phyloP scores from a whole-genome alignment of 2,329 filamentous ascomycete genomes.

The Cytospora leucostoma region DNA sequence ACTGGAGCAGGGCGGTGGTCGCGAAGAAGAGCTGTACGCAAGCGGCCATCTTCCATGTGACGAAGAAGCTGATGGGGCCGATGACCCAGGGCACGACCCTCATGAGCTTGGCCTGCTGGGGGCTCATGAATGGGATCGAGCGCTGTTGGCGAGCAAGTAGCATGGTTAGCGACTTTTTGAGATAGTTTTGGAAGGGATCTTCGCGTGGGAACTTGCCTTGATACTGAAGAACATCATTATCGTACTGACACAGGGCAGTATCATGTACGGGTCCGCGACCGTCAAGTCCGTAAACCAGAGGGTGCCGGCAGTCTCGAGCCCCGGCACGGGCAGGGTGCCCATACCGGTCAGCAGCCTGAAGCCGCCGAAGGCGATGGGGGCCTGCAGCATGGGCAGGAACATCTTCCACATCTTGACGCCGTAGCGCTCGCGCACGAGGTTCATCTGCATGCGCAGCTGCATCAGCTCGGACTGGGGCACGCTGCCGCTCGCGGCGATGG shows the following conservation, averaged over 20 bases:
- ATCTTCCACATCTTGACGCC: conserved; percentile 56
- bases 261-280: conserved; percentile 71
- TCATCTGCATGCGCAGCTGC: conserved; percentile 50
- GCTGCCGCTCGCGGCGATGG: conserved; percentile 36
- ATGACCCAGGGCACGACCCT: conserved; percentile 40
- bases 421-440: conserved; percentile 51
- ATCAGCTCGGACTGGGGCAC: conserved; percentile 51
- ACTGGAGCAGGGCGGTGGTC: conserved; percentile 41
- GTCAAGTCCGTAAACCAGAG: conserved; percentile 82
- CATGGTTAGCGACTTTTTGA: conserved; percentile 7
- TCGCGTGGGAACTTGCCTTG: conserved; percentile 48
- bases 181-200: fast-evolving
- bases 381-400: conserved; percentile 56
- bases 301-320: conserved; percentile 67
- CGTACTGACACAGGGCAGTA: conserved; percentile 68
- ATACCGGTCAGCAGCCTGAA: conserved; percentile 78
- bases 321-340: conserved; percentile 77
- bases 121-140: conserved; percentile 37
- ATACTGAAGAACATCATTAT: conserved; percentile 59
- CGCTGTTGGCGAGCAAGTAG: conserved; percentile 31
- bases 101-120: conserved; percentile 36
- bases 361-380: conserved; percentile 76
- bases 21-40: conserved; percentile 66
- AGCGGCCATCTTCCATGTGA: conserved; percentile 52
- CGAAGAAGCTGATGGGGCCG: conserved; percentile 36